These are phyloP conservation scores for Mediolabrus comicus DNA, from an alignment of 108 stramenopile genomes.

Conservation along the genomic window DNA sequence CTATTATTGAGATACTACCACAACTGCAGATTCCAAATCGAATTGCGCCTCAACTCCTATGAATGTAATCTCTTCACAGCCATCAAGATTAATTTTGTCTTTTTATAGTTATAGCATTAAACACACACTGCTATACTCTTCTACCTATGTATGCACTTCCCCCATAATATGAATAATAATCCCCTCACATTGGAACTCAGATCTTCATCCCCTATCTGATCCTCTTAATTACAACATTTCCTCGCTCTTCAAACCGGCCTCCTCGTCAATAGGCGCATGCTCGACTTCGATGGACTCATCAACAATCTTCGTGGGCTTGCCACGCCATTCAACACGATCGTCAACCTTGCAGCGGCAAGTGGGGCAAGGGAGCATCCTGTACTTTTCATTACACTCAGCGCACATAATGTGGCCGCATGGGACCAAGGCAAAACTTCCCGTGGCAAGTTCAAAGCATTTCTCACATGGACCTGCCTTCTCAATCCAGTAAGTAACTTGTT, in stretches of 20 bases:
- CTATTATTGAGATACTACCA: too few relatives aligned
- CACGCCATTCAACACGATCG: background rate
- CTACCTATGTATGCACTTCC: too few relatives aligned
- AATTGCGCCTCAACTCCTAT: too few relatives aligned
- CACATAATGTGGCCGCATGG: background rate
- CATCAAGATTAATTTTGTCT: too few relatives aligned
- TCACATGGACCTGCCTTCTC: background rate
- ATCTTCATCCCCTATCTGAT: too few relatives aligned
- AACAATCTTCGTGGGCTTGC: background rate
- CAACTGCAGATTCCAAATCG: too few relatives aligned
- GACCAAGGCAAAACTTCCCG: background rate
- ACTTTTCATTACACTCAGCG: background rate
- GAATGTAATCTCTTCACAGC: too few relatives aligned
- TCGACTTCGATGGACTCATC: background rate
- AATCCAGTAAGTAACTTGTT: conserved; percentile 9
- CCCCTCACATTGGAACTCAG: too few relatives aligned
- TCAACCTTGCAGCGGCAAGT: background rate
- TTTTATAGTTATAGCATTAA: too few relatives aligned
- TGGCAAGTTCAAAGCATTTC: background rate
- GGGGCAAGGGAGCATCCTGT: background rate
- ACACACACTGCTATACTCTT: too few relatives aligned
- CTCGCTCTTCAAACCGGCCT: background rate
- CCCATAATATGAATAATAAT: too few relatives aligned
- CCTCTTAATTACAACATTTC: background rate
- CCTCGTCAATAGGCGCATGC: background rate